Percentiles rank a stretch among this genome's conserved stretches.
These are phyloP conservation scores for Atalantia buxifolia DNA, from an alignment of 345 rosid genomes.

Conservation along the genomic window DNA sequence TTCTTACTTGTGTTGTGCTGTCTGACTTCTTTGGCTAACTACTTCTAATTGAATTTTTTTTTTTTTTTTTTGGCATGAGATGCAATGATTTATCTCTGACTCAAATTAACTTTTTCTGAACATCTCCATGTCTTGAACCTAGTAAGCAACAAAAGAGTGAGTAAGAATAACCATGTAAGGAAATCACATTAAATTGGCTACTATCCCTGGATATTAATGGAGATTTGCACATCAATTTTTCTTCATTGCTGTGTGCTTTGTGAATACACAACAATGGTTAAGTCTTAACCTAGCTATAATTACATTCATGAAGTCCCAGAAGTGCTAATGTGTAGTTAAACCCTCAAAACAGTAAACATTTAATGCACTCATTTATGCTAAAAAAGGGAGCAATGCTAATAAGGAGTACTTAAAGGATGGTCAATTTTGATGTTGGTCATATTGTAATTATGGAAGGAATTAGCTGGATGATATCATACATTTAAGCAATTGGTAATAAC, in stretches of 20 bases:
- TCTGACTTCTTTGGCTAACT: neutral
- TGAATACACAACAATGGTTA: neutral
- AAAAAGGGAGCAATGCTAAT: neutral
- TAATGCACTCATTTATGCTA: neutral
- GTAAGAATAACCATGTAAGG: neutral
- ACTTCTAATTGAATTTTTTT: neutral
- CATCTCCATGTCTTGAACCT: neutral
- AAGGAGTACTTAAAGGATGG: neutral
- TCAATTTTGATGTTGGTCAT: neutral
- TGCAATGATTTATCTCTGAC: neutral
- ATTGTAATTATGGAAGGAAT: neutral
- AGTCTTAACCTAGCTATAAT: neutral
- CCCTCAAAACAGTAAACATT: neutral
- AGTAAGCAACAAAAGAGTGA: neutral
- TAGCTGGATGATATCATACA: neutral
- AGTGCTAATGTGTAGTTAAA: neutral
- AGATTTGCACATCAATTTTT: neutral
- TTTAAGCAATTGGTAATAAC: neutral
- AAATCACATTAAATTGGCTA: constrained; percentile 1
- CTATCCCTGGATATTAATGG: neutral
- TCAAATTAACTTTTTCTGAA: neutral
- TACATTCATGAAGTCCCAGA: neutral
- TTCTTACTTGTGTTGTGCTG: neutral
- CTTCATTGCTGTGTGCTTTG: neutral
- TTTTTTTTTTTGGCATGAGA: no score